Conservation (phyloP, 2,329 filamentous ascomycete genomes). For the Plectosphaerella plurivora region DNA sequence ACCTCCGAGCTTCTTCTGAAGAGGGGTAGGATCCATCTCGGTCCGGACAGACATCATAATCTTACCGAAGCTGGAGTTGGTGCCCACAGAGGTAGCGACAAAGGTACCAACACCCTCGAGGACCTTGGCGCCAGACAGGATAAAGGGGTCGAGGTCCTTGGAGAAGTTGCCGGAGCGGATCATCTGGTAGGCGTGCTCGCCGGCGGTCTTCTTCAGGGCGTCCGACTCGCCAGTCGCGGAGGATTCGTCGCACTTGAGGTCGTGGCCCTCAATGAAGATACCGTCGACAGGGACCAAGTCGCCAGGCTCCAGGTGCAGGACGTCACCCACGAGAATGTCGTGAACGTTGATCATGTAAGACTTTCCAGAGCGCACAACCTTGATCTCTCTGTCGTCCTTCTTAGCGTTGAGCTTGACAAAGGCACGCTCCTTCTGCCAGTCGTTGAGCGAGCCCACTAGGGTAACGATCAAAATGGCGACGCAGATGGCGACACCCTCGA, state of each 20-base stretch:
- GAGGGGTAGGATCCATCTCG: conserved; percentile 46
- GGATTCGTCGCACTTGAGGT: conserved; percentile 64
- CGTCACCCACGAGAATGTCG: conserved; percentile 65
- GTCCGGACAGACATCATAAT: conserved; percentile 52
- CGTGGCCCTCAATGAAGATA: conserved; percentile 54
- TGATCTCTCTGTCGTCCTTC: conserved; percentile 62
- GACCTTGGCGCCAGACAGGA: conserved; percentile 52
- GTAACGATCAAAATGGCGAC: conserved; percentile 63
- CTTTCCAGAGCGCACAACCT: conserved; percentile 63
- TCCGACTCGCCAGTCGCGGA: conserved; percentile 72
- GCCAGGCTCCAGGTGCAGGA: conserved; percentile 64
- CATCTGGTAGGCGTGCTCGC: conserved; percentile 51
- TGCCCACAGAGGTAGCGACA: conserved; percentile 51
- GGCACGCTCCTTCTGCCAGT: conserved; percentile 65
- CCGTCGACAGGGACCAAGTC: conserved; percentile 69
- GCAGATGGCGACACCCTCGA: conserved; percentile 63
- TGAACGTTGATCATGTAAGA: conserved; percentile 59
- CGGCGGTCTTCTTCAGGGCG: conserved; percentile 61
- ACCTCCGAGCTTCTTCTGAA: conserved; percentile 47
- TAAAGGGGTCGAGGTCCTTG: conserved; percentile 60
- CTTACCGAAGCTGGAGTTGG: conserved; percentile 49
- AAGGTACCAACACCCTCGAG: conserved; percentile 50
- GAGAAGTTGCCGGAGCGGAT: conserved; percentile 41
- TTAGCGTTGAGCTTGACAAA: conserved; percentile 58
- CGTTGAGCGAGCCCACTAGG: conserved; percentile 57